Base-by-base conservation (phyloP, 257 asterid species). In the Nicotiana attenuata region DNA sequence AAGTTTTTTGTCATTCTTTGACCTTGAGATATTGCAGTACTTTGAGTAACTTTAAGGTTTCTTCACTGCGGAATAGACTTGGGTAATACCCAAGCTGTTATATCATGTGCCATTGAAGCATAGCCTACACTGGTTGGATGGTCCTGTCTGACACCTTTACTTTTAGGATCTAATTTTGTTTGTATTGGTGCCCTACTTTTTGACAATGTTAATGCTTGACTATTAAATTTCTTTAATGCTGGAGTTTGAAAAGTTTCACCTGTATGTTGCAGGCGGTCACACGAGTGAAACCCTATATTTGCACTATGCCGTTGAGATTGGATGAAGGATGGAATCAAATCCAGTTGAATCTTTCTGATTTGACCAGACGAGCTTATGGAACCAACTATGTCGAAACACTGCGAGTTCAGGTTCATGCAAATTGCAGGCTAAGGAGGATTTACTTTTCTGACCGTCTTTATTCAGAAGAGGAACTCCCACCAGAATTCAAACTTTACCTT, bases 261-360 rank as follows among this genome's bases (percentile, higher is more conserved):
- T 33, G 63, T 85, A 47, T 81, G 41, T 85, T 90, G 82, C 84
- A 96, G 98, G 95, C 92, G 71, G 90, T 91, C 56, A 96, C 99
- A 3, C 87, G 99, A 84, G 98, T 96, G 80, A 94, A 96, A 85
- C 99, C 98, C 52, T 94, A 78, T 81, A 94, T 94, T 26, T 96
- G 98, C 93, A 92, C 99, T 63, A 96, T 94, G 99, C 98, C 99
- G 13, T 82, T 96, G 92, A 92, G 84, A 83, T 83, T 96, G 95
- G 98, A 96, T 77, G 99, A 94, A 63, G 97, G 97, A 31, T 96
- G 98, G 98, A 96, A 96, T 80, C 99, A 94, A 87, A 89, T 94
- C 84, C 99, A 92, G 88, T 88, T 96, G 87, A 94, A 96, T 84
- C 97, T 96, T 59, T 80, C 93, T 59, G 99, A 94, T 86, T 91